A percentile compares a stretch with the other conserved stretches of the same genome.
phyloP scores from a whole-genome alignment of 2,329 filamentous ascomycete species.

The Harringtonia aguacate region DNA sequence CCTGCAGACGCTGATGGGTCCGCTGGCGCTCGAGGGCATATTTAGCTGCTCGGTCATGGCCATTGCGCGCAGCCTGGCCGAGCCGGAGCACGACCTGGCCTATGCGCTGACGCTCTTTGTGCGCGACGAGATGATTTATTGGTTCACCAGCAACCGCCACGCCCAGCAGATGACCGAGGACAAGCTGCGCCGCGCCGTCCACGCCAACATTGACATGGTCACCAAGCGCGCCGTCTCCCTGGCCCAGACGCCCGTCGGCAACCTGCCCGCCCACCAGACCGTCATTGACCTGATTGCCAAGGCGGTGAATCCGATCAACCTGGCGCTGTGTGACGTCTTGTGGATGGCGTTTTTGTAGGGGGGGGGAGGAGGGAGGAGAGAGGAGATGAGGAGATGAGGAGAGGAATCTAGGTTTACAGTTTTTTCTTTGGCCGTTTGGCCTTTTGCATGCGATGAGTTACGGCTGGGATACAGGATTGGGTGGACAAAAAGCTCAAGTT shows the following conservation, averaged over 20 bases:
- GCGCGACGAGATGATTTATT: slow-evolving; percentile 94
- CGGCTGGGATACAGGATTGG: no score
- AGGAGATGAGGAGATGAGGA: neutral
- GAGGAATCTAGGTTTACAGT: slow-evolving; percentile 35
- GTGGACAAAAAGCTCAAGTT: no score
- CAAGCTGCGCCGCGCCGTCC: slow-evolving; percentile 54
- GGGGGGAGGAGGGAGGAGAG: neutral
- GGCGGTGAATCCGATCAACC: slow-evolving; percentile 82
- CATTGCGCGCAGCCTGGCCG: slow-evolving; percentile 85
- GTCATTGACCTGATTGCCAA: slow-evolving; percentile 90
- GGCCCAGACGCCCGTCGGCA: slow-evolving; percentile 66
- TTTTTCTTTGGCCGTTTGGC: no score
- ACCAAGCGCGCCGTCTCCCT: slow-evolving; percentile 83
- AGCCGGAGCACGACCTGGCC: slow-evolving; percentile 83
- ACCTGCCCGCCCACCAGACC: slow-evolving; percentile 90
- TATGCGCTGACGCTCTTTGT: slow-evolving; percentile 92
- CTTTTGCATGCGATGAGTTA: no score
- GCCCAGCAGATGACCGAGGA: slow-evolving; percentile 44
- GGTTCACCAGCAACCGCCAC: slow-evolving; percentile 76
- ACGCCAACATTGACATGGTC: slow-evolving; percentile 73
- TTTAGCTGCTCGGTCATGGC: slow-evolving; percentile 95
- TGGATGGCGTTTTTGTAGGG: slow-evolving; percentile 92
- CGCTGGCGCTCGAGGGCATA: slow-evolving; percentile 89
- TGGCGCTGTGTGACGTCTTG: slow-evolving; percentile 79
- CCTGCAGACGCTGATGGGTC: slow-evolving; percentile 90